Base-by-base conservation (phyloP, 805 yeast genomes). In the Saturnispora diversa region DNA sequence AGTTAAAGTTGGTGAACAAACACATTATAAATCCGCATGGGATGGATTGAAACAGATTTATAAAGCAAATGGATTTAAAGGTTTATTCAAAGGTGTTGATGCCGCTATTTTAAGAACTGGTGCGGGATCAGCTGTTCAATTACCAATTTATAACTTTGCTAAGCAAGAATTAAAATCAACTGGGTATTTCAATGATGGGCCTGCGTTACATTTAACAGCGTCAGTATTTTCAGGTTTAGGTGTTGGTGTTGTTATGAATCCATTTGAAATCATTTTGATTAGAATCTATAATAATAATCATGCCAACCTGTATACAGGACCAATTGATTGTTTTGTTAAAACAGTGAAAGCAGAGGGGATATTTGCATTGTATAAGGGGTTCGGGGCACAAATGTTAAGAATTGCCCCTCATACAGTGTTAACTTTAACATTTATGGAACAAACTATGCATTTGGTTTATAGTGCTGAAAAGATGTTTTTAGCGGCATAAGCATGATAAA, bases 61-160 rank as follows among this genome's bases (percentile, higher is more conserved):
- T 54, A 62, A 62, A 35, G 60, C 70, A 1, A 95, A 84, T 53
- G 97, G 97, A 2, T 30, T 84, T 44, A 63, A 58, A 42, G 97
- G 97, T 6, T 66, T 84, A 46, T 90, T 77, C 62, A 71, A 94
- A 47, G 98, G 98, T 48, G 85, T 87, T 4, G 95, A 85, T 55
- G 95, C 98, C 2, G 97, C 98, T 2, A 75, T 87, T 24, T 65
- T 92, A 46, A 75, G 98, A 63, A 92, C 97, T 1, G 95, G 96
- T 53, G 82, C 87, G 42, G 98, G 97, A 2, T 92, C 98, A 6
- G 74, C 95, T 20, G 96, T 85, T 29, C 98, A 92, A 65, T 67
- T 92, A 51, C 97, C 98, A 12, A 77, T 87, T 36, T 92, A 92
- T 65, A 83, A 80, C 59, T 74, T 74, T 44, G 75, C 85, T 38